A percentile compares a stretch with the other conserved stretches of the same genome.
Evolutionary conservation across 257 asterid species (phyloP).

Genomic region (Solanum gracilifrons): DNA sequence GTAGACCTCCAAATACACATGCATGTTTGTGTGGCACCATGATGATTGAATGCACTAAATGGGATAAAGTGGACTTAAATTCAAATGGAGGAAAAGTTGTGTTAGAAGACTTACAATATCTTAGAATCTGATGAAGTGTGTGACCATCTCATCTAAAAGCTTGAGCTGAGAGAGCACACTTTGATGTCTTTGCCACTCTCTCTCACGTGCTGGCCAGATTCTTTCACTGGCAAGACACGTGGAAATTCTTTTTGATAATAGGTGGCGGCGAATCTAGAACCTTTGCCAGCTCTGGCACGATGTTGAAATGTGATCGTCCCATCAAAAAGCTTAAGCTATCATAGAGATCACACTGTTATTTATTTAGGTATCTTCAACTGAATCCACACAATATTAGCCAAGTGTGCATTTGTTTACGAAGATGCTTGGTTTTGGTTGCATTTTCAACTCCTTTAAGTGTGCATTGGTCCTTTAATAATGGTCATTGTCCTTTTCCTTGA

Average conservation of each 20-base stretch:
- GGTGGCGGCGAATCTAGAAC: not conserved
- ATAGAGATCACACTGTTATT: not conserved
- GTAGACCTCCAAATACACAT: not conserved
- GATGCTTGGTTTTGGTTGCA: not conserved
- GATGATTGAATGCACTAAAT: not conserved
- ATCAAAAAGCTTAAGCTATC: not conserved
- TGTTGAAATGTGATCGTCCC: not conserved
- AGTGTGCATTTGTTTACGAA: not conserved
- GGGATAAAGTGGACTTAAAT: not conserved
- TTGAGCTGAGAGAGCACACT: not conserved
- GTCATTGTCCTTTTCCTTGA: not conserved
- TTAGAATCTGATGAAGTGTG: not conserved
- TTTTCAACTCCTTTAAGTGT: not conserved
- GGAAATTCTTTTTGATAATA: not conserved
- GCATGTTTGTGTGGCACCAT: not conserved
- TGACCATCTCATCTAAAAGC: not conserved
- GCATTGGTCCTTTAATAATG: not conserved
- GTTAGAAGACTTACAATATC: not conserved
- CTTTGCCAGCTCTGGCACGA: not conserved
- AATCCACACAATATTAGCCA: not conserved
- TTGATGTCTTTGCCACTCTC: not conserved
- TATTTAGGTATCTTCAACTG: not conserved
- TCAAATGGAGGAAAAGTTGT: not conserved
- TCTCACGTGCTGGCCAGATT: not conserved
- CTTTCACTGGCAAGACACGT: not conserved